Percentiles rank a stretch among this genome's conserved stretches.
Conservation (phyloP, 495 filamentous ascomycete species). For the Aspergillus panamensis region DNA sequence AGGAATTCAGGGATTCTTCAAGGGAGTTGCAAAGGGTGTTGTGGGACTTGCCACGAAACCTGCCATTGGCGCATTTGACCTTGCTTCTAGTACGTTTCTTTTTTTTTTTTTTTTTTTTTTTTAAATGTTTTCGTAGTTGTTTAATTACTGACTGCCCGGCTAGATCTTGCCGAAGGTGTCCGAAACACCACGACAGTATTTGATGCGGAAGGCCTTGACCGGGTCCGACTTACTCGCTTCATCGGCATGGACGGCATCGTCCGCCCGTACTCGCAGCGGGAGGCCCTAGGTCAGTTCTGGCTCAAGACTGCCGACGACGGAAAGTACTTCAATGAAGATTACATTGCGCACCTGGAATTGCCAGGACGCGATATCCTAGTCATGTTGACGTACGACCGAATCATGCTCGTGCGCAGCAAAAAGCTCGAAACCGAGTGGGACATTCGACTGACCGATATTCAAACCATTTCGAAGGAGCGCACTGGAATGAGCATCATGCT, state of each 20-base stretch:
- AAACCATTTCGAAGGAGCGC: constrained; percentile 94
- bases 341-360: constrained; percentile 94
- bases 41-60: constrained; percentile 92
- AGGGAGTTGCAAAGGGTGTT: constrained; percentile 93
- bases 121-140: constrained; percentile 15
- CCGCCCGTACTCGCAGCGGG: constrained; percentile 90
- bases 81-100: constrained; percentile 67
- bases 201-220: constrained; percentile 88
- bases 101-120: background rate
- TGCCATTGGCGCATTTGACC: constrained; percentile 93
- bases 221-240: constrained; percentile 86
- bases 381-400: constrained; percentile 88
- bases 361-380: constrained; percentile 87
- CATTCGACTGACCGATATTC: constrained; percentile 88
- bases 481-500: constrained; percentile 87
- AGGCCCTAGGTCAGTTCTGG: constrained; percentile 97
- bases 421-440: constrained; percentile 90
- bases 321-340: constrained; percentile 95
- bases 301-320: constrained; percentile 96
- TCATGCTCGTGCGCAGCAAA: constrained; percentile 85
- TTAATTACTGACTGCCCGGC: too few relatives aligned
- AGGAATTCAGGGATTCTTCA: constrained; percentile 89
- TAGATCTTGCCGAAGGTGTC: constrained; percentile 87
- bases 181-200: constrained; percentile 99
- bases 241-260: constrained; percentile 90